phyloP scores from a whole-genome alignment of 2,329 filamentous ascomycete genomes.

The Calonectria multiphialidica region DNA sequence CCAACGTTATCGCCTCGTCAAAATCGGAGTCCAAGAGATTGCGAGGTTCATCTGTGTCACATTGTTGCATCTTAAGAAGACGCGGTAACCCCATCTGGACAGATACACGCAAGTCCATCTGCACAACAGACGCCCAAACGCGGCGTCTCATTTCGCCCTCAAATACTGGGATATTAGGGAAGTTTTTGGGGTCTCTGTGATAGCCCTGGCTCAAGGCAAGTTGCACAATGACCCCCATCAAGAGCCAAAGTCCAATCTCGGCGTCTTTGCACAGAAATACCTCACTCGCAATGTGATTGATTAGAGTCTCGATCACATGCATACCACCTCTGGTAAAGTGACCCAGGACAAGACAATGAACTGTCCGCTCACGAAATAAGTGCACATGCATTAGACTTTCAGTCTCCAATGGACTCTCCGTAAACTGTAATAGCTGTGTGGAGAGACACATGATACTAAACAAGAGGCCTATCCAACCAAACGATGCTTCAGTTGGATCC shows the following conservation, averaged over 20 bases:
- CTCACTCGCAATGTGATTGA: neutral
- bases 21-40: conserved; percentile 61
- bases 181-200: conserved; percentile 56
- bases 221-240: conserved; percentile 49
- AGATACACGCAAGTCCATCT: conserved; percentile 56
- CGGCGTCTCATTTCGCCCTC: conserved; percentile 60
- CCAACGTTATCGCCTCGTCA: conserved; percentile 39
- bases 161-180: conserved; percentile 52
- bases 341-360: neutral
- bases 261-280: conserved; percentile 43
- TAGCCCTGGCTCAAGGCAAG: conserved; percentile 55
- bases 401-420: neutral
- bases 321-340: neutral
- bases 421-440: neutral
- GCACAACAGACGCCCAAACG: conserved; percentile 54
- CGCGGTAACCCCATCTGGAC: conserved; percentile 60
- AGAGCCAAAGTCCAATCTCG: conserved; percentile 48
- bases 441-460: neutral
- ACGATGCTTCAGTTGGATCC: neutral
- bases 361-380: neutral
- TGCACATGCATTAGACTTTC: neutral
- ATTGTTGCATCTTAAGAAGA: conserved; percentile 47
- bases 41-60: conserved; percentile 33
- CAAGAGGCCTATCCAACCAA: neutral
- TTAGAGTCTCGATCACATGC: neutral